These are phyloP conservation scores for Mycena latifolia DNA, from an alignment of 768 basidiomycete genomes.

Conservation along the genomic window DNA sequence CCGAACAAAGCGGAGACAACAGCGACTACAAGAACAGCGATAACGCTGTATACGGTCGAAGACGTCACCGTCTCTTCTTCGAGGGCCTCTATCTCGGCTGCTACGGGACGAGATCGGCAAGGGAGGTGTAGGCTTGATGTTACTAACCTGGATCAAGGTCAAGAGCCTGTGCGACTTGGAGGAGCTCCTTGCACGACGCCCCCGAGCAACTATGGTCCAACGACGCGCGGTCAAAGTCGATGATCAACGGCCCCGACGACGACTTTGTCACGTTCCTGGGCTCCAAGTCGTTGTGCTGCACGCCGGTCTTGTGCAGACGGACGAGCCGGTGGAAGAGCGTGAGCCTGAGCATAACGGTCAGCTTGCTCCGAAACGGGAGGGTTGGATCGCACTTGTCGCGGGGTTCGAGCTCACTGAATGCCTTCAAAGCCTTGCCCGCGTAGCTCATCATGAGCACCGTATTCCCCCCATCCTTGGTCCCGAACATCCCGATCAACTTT, in stretches of 20 bases:
- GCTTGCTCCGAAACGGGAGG: slow-evolving; percentile 1
- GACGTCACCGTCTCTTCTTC: not conserved
- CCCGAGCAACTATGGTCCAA: slow-evolving; percentile 22
- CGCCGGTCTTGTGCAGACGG: slow-evolving; percentile 17
- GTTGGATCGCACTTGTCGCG: slow-evolving; percentile 7
- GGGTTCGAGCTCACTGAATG: slow-evolving; percentile 17
- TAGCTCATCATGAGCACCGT: slow-evolving; percentile 25
- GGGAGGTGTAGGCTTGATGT: not conserved
- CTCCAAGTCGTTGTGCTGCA: slow-evolving; percentile 29
- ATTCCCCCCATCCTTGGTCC: not conserved
- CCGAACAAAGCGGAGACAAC: slow-evolving; percentile 10
- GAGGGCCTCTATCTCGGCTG: slow-evolving; percentile 3
- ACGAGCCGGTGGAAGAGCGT: slow-evolving; percentile 25
- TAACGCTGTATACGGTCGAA: slow-evolving; percentile 3
- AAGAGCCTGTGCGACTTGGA: slow-evolving; percentile 11
- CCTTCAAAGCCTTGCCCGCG: slow-evolving; percentile 16
- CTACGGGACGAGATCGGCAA: slow-evolving; percentile 12
- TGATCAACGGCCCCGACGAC: slow-evolving; percentile 21
- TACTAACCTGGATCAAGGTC: slow-evolving; percentile 17
- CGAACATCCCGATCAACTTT: slow-evolving; percentile 18
- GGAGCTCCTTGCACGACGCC: slow-evolving; percentile 18
- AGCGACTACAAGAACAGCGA: slow-evolving; percentile 7
- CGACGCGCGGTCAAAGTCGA: slow-evolving; percentile 25
- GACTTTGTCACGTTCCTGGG: slow-evolving; percentile 25
- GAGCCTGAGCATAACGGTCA: slow-evolving; percentile 15